Evolutionary conservation across 1,139 yeast species (phyloP), one percentile per base, ranked within the genome.

Genomic region (Scheffersomyces segobiensis): DNA sequence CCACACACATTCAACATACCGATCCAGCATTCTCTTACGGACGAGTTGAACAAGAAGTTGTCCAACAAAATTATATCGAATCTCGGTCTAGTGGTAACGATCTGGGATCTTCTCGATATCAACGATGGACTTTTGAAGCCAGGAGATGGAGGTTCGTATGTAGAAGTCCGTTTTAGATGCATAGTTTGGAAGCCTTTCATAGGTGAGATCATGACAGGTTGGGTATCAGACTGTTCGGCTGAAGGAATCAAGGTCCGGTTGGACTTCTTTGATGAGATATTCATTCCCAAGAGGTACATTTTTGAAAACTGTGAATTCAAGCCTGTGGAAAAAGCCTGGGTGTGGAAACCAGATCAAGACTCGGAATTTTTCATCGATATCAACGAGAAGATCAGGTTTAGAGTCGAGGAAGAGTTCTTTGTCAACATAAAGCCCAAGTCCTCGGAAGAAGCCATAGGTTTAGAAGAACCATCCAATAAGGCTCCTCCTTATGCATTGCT

Each of bases 131-230:
- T 91, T 61, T 80, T 95, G 62, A 89, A 88, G 66, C 97, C 97
- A 2, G 98, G 99, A n/a, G 98, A 95, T 72, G 99, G 99, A 6
- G 93, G 95, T 1, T 83, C 95, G 2, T 93, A 82, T 66, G 87
- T 93, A 52, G 90, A 88, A 62, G 91, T 89, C 19, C 82, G 79
- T 57, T 91, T 93, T 69, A 76, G 98, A 56, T 80, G 90, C 55
- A 79, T 93, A 20, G 89, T 95, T 1, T 95, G 96, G 82, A 89
- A 95, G 65, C 99, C 99, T 0, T 93, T 93, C 72, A 87, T 91
- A 1, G 99, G 99, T 3, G 99, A 95, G 70, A 84, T 93, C n/a
- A 74, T 95, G 49, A 88, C 93, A 0, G 99, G 99, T 1, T 91
- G 96, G 93, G 93, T 95, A 26, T 87, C 93, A 53, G 90, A 92